Evolutionary conservation across 2,329 filamentous ascomycete genomes (phyloP).

Genomic region (Trichoderma oligosporum): DNA sequence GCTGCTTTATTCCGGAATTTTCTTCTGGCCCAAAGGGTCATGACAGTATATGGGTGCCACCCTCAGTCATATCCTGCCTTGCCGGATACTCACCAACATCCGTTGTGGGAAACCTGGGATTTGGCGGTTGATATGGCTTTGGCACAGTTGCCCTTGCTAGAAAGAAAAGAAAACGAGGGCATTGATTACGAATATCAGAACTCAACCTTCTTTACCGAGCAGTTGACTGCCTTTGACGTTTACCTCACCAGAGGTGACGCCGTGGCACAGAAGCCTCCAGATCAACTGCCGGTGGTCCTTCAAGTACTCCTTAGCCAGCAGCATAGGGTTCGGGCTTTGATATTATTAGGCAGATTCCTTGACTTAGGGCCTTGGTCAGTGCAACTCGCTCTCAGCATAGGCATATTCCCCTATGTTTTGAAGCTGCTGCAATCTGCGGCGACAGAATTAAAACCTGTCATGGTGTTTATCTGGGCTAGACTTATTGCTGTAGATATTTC

Average conservation of each 20-base stretch:
- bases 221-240: constrained; percentile 94
- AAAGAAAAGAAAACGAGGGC: constrained; percentile 69
- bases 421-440: constrained; percentile 95
- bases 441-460: constrained; percentile 90
- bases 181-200: constrained; percentile 88
- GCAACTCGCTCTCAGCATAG: constrained; percentile 94
- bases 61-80: constrained; percentile 87
- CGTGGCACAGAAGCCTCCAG: constrained; percentile 79
- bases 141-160: constrained; percentile 80
- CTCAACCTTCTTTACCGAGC: constrained; percentile 94
- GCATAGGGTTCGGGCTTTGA: constrained; percentile 83
- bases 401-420: constrained; percentile 98
- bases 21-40: constrained; percentile 86
- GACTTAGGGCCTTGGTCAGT: constrained; percentile 97
- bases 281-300: constrained; percentile 92
- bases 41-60: constrained; percentile 94
- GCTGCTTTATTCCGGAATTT: constrained; percentile 96
- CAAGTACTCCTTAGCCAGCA: constrained; percentile 96
- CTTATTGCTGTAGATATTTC: constrained; percentile 92
- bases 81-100: constrained; percentile 93
- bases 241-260: constrained; percentile 80
- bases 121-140: constrained; percentile 93
- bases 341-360: constrained; percentile 86
- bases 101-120: constrained; percentile 97
- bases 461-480: constrained; percentile 99